Percentiles rank a stretch among this genome's conserved stretches.
Evolutionary conservation across 1,284 basidiomycete genomes (phyloP).

Genomic region (Pseudozyma tsukubaensis): DNA sequence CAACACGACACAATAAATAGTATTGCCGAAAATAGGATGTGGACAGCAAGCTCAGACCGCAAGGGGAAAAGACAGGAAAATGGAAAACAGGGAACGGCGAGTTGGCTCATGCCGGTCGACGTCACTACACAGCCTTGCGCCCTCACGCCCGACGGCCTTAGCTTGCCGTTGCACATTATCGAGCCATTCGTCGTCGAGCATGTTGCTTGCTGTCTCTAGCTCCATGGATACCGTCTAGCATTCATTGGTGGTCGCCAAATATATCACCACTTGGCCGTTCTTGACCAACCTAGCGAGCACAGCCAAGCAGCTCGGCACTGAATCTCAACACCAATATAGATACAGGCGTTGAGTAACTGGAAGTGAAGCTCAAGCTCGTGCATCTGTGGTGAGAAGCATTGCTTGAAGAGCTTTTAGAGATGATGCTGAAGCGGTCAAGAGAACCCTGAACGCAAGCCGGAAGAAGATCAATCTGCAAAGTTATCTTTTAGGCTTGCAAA

Average conservation of each 20-base stretch:
- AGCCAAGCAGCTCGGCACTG: too few relatives aligned
- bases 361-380: too few relatives aligned
- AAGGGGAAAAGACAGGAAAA: slow-evolving; percentile 1
- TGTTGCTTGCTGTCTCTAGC: not conserved
- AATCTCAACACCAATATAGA: too few relatives aligned
- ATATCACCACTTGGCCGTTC: too few relatives aligned
- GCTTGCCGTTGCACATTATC: not conserved
- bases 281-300: too few relatives aligned
- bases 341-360: too few relatives aligned
- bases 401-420: not conserved
- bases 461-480: too few relatives aligned
- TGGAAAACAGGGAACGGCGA: slow-evolving; percentile 4
- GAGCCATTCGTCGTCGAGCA: not conserved
- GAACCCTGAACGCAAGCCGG: slow-evolving; percentile 3
- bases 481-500: too few relatives aligned
- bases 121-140: slow-evolving; percentile 32
- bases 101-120: slow-evolving; percentile 22
- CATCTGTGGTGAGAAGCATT: too few relatives aligned
- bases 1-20: slow-evolving; percentile 2
- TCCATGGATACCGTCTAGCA: not conserved
- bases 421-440: not conserved
- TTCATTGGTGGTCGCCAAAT: not conserved
- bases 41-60: not conserved
- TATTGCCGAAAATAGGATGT: slow-evolving; percentile 22
- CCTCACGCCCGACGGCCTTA: not conserved